A percentile compares a stretch with the other conserved stretches of the same genome.
These are phyloP conservation scores for Zalaria sp. DNA, from an alignment of 2,329 filamentous ascomycete genomes.

Conservation along the genomic window DNA sequence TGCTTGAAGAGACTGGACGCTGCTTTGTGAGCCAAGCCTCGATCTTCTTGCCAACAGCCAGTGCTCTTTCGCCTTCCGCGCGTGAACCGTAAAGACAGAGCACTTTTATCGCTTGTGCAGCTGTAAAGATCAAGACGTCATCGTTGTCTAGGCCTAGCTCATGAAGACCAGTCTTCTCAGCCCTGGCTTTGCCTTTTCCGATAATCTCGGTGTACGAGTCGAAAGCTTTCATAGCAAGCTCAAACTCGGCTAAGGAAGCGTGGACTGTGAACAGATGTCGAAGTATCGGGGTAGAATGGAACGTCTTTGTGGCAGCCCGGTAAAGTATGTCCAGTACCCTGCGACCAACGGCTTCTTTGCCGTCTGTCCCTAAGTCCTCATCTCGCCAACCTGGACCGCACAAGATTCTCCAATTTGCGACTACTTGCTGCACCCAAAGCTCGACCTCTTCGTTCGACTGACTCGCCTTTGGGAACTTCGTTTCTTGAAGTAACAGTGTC, in stretches of 20 bases:
- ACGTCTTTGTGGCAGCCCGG: conserved; percentile 80
- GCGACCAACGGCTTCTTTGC: conserved; percentile 59
- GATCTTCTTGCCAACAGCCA: conserved; percentile 54
- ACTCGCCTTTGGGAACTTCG: conserved; percentile 71
- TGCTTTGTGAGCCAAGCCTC: conserved; percentile 60
- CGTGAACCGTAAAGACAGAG: conserved; percentile 69
- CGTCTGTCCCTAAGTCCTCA: conserved; percentile 66
- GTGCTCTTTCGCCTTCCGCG: conserved; percentile 65
- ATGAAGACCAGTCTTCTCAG: conserved; percentile 56
- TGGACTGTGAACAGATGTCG: conserved; percentile 81
- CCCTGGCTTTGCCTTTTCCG: conserved; percentile 67
- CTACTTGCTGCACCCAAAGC: conserved; percentile 62
- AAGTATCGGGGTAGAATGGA: conserved; percentile 82
- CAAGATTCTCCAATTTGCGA: conserved; percentile 73
- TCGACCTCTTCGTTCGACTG: conserved; percentile 70
- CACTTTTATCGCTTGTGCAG: conserved; percentile 65
- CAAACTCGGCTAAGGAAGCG: conserved; percentile 76
- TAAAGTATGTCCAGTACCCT: conserved; percentile 74
- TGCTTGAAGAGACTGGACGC: conserved; percentile 15
- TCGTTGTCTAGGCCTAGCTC: conserved; percentile 68
- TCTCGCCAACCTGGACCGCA: conserved; percentile 71
- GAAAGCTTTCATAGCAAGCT: conserved; percentile 78
- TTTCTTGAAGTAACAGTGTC: conserved; percentile 60
- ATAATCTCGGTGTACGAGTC: conserved; percentile 87
- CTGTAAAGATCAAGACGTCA: conserved; percentile 59